Evolutionary conservation across 306 rosid species (phyloP), one percentile per base, ranked within the genome.

Genomic region (Vicia faba): DNA sequence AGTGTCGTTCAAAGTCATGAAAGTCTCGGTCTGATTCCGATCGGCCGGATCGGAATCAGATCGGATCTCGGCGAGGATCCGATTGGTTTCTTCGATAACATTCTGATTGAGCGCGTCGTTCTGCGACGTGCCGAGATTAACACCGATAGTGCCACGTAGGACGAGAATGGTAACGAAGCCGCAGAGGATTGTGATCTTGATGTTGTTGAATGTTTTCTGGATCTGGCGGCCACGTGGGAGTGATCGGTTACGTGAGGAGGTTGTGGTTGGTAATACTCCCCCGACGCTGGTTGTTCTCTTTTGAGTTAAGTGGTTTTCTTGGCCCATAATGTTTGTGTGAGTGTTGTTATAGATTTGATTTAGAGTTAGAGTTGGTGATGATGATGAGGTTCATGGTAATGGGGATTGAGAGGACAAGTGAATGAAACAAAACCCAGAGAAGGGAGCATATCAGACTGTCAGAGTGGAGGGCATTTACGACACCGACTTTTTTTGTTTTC

Each of bases 111-210:
- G 81, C 20, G 87, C 80, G 45, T 89, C 96, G 40, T 78, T 67
- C 9, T 80, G 86, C 13, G 96, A 76, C 64, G 74, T 38, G 1
- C 87, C 87, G 2, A 89, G 89, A 69, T 66, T 82, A 48, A 89
- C 85, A 2, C 96, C 95, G 59, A 89, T 83, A 6, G 96, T 87
- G 70, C 96, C 91, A 8, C 95, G 91, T 11, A 89, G 84, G 68
- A 89, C 96, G 23, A 89, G 88, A 62, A 89, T 89, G 54, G 96
- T 87, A 7, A 89, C 91, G 68, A 89, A 89, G 61, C 96, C 72
- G 49, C 72, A 91, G 11, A 91, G 89, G 36, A 88, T 70, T 1
- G 97, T 91, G 64, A 91, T 87, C 80, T 91, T 91, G 50, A 91
- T 70, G 74, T 86, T 91, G 84, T 91, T 88, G 85, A 84, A 86